Percentiles rank a stretch among this genome's conserved stretches.
Conservation (phyloP, 2,329 filamentous ascomycete genomes). For the Fusarium citri region DNA sequence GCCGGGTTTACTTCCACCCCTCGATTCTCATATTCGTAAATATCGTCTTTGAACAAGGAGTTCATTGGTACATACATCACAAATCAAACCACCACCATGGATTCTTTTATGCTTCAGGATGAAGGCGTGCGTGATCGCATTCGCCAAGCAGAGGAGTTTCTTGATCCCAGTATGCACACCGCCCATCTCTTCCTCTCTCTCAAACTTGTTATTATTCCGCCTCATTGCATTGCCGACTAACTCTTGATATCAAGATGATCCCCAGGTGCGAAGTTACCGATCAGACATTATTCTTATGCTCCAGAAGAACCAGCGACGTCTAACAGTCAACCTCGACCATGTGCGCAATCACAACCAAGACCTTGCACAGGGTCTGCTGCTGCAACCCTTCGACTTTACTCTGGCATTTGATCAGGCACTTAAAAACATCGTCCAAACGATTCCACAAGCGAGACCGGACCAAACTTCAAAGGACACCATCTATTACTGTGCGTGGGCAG, state of each 20-base stretch:
- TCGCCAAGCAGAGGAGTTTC: constrained; percentile 88
- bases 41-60: constrained; percentile 15
- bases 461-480: constrained; percentile 82
- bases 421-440: constrained; percentile 85
- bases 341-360: constrained; percentile 88
- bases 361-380: constrained; percentile 81
- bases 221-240: constrained; percentile 13
- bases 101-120: constrained; percentile 81
- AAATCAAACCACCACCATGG: constrained; percentile 64
- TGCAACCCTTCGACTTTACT: constrained; percentile 87
- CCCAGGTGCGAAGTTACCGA: constrained; percentile 78
- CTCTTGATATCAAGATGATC: constrained; percentile 56
- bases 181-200: not conserved
- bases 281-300: constrained; percentile 87
- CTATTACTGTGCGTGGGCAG: constrained; percentile 97
- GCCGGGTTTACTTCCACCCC: constrained; percentile 32
- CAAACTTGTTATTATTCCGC: not conserved
- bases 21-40: constrained; percentile 26
- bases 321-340: constrained; percentile 86
- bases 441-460: constrained; percentile 79
- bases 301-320: constrained; percentile 72
- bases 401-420: constrained; percentile 91
- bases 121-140: constrained; percentile 86
- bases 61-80: constrained; percentile 19
- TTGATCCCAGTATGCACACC: constrained; percentile 81